These are phyloP conservation scores for Sclerotinia trifoliorum DNA, from an alignment of 2,329 filamentous ascomycete genomes.

Conservation along the genomic window DNA sequence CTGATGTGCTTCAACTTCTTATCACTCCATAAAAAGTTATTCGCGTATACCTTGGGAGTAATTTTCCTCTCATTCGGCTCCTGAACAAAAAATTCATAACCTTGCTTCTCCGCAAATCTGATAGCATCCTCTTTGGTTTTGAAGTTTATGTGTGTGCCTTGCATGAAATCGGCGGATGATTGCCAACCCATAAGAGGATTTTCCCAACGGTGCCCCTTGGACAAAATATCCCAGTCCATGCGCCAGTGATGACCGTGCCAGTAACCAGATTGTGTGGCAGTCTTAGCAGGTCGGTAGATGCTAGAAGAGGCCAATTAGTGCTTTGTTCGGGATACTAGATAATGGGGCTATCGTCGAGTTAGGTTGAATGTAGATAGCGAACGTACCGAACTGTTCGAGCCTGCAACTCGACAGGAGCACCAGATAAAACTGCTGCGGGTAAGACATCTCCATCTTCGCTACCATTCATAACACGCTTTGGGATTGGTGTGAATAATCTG, in stretches of 20 bases:
- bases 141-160: slow-evolving; percentile 89
- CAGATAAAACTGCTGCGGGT: slow-evolving; percentile 83
- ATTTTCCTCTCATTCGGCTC: slow-evolving; percentile 89
- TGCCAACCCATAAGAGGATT: slow-evolving; percentile 99
- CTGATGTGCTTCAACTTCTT: slow-evolving; percentile 85
- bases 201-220: slow-evolving; percentile 95
- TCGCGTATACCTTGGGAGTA: slow-evolving; percentile 89
- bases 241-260: slow-evolving; percentile 87
- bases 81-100: slow-evolving; percentile 98
- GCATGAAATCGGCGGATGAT: slow-evolving; percentile 91
- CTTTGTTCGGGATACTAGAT: slow-evolving; percentile 25
- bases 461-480: slow-evolving; percentile 85
- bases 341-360: background rate
- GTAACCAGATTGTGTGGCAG: slow-evolving; percentile 92
- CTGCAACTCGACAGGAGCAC: slow-evolving; percentile 90
- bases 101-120: slow-evolving; percentile 94
- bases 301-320: slow-evolving; percentile 47
- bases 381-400: slow-evolving; percentile 86
- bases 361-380: background rate
- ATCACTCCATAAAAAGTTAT: slow-evolving; percentile 86
- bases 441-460: slow-evolving; percentile 75
- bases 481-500: slow-evolving; percentile 88
- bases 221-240: slow-evolving; percentile 96
- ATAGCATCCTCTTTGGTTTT: slow-evolving; percentile 93
- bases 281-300: slow-evolving; percentile 88